Evolutionary conservation across 1,139 yeast genomes (phyloP).

Genomic region (Saccharomyces hybrid): DNA sequence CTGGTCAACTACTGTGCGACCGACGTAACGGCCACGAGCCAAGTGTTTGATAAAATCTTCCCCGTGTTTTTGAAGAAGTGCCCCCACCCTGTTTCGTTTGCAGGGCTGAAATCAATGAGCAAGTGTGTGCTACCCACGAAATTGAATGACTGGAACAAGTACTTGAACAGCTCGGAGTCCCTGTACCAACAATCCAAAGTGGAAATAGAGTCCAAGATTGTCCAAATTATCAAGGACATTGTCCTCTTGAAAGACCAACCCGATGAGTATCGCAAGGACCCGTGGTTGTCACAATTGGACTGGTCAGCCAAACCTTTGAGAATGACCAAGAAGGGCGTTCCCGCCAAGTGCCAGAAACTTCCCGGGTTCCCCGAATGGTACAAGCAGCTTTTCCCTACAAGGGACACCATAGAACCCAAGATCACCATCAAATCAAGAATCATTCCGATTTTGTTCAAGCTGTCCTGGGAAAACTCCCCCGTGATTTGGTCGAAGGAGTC

Average conservation of each 20-base stretch:
- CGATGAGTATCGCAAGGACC: conserved; percentile 44
- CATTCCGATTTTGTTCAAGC: conserved; percentile 65
- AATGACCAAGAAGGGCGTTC: conserved; percentile 64
- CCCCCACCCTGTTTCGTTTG: conserved; percentile 94
- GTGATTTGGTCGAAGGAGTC: conserved; percentile 65
- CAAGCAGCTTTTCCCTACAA: conserved; percentile 54
- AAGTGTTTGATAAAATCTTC: conserved; percentile 58
- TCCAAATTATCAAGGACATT: conserved; percentile 53
- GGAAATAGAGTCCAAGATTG: conserved; percentile 52
- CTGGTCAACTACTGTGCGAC: conserved; percentile 76
- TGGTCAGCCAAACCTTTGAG: conserved; percentile 66
- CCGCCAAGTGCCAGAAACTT: conserved; percentile 67
- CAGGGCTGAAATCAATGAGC: conserved; percentile 72
- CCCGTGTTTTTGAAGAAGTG: conserved; percentile 61
- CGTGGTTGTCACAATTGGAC: conserved; percentile 85
- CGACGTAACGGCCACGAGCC: conserved; percentile 72
- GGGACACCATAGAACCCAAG: conserved; percentile 39
- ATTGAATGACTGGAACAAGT: conserved; percentile 57
- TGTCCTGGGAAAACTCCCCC: conserved; percentile 84
- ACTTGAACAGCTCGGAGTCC: conserved; percentile 60
- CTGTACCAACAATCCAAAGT: conserved; percentile 53
- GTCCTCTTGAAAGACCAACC: conserved; percentile 35
- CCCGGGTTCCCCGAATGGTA: conserved; percentile 97
- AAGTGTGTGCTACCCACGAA: conserved; percentile 78
- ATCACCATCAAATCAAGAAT: conserved; percentile 67